Evolutionary conservation across 2,329 filamentous ascomycete species (phyloP).

Genomic region (Cytospora mali): DNA sequence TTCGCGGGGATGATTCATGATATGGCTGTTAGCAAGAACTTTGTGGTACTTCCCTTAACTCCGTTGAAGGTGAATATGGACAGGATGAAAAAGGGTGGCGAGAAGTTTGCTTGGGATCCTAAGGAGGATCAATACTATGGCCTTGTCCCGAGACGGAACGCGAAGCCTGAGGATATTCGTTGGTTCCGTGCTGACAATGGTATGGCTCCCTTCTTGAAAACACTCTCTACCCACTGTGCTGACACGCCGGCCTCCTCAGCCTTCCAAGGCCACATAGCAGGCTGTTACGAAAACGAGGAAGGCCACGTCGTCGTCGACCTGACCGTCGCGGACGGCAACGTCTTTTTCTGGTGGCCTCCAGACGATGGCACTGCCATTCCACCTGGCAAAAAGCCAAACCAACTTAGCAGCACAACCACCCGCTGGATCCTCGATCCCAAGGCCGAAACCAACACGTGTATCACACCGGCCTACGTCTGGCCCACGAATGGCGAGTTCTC

Average conservation of each 20-base stretch:
- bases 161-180: conserved; percentile 53
- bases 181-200: conserved; percentile 57
- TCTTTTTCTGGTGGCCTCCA: conserved; percentile 50
- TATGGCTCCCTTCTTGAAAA: conserved; percentile 34
- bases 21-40: conserved; percentile 51
- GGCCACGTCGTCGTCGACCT: conserved; percentile 49
- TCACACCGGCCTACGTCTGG: conserved; percentile 41
- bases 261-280: conserved; percentile 51
- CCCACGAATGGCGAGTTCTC: conserved; percentile 53
- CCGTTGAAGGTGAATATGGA: conserved; percentile 50
- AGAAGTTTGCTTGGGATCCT: conserved; percentile 56
- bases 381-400: conserved; percentile 35
- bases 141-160: conserved; percentile 52
- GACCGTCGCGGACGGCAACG: conserved; percentile 46
- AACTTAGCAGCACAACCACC: conserved; percentile 43
- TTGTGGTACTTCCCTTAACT: conserved; percentile 50
- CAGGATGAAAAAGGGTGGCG: conserved; percentile 47
- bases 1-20: conserved; percentile 58
- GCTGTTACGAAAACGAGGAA: conserved; percentile 50
- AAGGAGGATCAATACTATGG: conserved; percentile 59
- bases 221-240: neutral
- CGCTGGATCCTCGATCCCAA: conserved; percentile 46
- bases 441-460: conserved; percentile 40
- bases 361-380: conserved; percentile 35
- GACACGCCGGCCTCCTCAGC: conserved; percentile 31